Evolutionary conservation across 2,329 filamentous ascomycete genomes (phyloP).

Genomic region (Magnaporthiopsis incrustans): DNA sequence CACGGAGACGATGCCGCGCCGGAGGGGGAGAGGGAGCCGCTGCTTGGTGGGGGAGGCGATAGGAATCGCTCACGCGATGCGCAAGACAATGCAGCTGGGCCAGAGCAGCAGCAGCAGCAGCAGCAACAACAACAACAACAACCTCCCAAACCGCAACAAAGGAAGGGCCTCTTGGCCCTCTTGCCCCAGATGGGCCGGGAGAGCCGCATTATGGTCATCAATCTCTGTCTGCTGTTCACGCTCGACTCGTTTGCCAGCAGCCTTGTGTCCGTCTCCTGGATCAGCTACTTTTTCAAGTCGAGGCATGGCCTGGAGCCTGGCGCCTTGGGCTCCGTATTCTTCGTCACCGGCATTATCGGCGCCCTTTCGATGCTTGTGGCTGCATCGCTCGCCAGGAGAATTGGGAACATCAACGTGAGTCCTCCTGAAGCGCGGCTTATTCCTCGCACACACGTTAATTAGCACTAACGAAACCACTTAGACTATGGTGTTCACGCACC

Average conservation of each 20-base stretch:
- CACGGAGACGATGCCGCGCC: background rate
- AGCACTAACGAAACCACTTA: slow-evolving; percentile 20
- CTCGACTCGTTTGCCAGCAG: slow-evolving; percentile 65
- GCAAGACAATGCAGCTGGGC: background rate
- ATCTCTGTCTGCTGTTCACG: slow-evolving; percentile 59
- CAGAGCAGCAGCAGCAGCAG: background rate
- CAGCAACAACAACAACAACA: background rate
- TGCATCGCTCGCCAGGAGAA: slow-evolving; percentile 43
- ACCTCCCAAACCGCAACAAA: background rate
- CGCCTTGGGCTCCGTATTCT: slow-evolving; percentile 45
- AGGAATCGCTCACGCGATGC: background rate
- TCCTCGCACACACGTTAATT: slow-evolving; percentile 11
- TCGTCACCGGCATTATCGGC: slow-evolving; percentile 42
- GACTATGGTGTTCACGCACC: slow-evolving; percentile 70
- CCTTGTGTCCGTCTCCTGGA: slow-evolving; percentile 55
- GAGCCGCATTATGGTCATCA: slow-evolving; percentile 45
- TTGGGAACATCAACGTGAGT: slow-evolving; percentile 57
- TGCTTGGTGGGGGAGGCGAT: slow-evolving; percentile 6
- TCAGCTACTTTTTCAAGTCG: slow-evolving; percentile 47
- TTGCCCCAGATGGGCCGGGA: slow-evolving; percentile 49
- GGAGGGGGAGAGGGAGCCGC: slow-evolving; percentile 3
- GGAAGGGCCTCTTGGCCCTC: slow-evolving; percentile 19
- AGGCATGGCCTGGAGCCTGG: slow-evolving; percentile 40
- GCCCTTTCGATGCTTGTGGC: slow-evolving; percentile 44
- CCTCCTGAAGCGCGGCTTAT: slow-evolving; percentile 13